A percentile compares a stretch with the other conserved stretches of the same genome.
These are phyloP conservation scores for Calonectria leucothoes DNA, from an alignment of 2,329 filamentous ascomycete genomes.

Conservation along the genomic window DNA sequence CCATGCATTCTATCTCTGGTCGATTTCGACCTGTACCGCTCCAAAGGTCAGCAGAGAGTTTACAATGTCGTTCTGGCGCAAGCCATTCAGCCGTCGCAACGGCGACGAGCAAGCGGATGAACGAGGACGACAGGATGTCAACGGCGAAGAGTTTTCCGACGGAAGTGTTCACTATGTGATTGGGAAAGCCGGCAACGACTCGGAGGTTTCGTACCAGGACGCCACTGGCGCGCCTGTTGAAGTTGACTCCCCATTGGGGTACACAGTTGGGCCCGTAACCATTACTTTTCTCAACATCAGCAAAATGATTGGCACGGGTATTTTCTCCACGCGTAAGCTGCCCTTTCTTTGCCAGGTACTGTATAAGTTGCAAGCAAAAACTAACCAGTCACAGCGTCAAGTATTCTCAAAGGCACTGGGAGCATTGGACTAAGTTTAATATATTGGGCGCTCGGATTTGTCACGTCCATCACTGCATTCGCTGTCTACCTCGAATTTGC, in stretches of 20 bases:
- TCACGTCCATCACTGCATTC: constrained; percentile 66
- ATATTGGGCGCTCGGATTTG: constrained; percentile 73
- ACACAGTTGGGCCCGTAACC: constrained; percentile 64
- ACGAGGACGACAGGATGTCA: constrained; percentile 17
- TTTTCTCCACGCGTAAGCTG: constrained; percentile 70
- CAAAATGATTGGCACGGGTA: constrained; percentile 72
- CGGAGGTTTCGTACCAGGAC: constrained; percentile 66
- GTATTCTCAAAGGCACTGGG: constrained; percentile 68
- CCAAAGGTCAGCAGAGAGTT: background rate
- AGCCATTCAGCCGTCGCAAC: constrained; percentile 29
- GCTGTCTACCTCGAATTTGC: constrained; percentile 72
- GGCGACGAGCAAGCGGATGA: constrained; percentile 25
- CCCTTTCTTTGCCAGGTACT: too few relatives aligned
- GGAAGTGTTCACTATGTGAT: constrained; percentile 27
- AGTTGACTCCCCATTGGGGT: constrained; percentile 66
- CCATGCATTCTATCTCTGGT: background rate
- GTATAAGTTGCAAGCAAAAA: background rate
- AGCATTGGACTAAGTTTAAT: constrained; percentile 72
- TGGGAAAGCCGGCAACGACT: constrained; percentile 57
- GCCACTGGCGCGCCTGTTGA: constrained; percentile 71
- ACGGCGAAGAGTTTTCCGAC: constrained; percentile 19
- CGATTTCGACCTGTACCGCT: background rate
- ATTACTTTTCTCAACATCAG: constrained; percentile 70
- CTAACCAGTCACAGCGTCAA: constrained; percentile 55
- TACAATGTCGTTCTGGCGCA: constrained; percentile 32